Evolutionary conservation across 495 filamentous ascomycete species (phyloP).

Genomic region (Aspergillus leporis): DNA sequence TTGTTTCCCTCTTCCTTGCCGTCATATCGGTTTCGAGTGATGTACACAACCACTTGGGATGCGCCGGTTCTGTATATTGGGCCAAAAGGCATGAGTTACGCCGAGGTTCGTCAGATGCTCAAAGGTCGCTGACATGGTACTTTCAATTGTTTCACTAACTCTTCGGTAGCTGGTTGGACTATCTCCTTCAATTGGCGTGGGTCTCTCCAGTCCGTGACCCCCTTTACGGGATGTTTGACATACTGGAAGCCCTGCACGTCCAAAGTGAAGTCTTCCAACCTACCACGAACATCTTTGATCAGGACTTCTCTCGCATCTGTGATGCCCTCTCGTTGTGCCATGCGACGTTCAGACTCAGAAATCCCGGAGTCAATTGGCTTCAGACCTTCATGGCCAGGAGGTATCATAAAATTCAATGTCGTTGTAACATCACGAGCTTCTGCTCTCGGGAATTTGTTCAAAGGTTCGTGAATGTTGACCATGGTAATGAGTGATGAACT

Average conservation of each 20-base stretch:
- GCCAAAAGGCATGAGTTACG: no score
- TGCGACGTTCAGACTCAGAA: neutral
- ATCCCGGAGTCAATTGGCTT: neutral
- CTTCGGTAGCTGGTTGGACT: neutral
- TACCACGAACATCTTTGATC: neutral
- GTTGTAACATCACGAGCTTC: neutral
- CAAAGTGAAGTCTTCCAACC: neutral
- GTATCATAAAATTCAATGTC: neutral
- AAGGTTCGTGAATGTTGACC: no score
- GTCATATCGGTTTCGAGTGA: constrained; percentile 18
- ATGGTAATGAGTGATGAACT: no score
- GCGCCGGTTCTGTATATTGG: constrained; percentile 16
- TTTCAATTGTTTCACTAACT: neutral
- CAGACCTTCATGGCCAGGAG: neutral
- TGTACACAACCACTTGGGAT: constrained; percentile 14
- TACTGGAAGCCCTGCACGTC: neutral
- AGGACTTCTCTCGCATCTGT: neutral
- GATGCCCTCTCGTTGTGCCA: neutral
- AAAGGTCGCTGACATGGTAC: neutral
- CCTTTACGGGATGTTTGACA: neutral
- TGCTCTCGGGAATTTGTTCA: neutral
- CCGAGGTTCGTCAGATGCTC: no score
- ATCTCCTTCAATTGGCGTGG: neutral
- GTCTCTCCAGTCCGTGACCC: neutral
- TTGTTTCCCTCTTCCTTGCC: constrained; percentile 10